Conservation (phyloP, 2,329 filamentous ascomycete genomes). For the Aspergillus japonicus region DNA sequence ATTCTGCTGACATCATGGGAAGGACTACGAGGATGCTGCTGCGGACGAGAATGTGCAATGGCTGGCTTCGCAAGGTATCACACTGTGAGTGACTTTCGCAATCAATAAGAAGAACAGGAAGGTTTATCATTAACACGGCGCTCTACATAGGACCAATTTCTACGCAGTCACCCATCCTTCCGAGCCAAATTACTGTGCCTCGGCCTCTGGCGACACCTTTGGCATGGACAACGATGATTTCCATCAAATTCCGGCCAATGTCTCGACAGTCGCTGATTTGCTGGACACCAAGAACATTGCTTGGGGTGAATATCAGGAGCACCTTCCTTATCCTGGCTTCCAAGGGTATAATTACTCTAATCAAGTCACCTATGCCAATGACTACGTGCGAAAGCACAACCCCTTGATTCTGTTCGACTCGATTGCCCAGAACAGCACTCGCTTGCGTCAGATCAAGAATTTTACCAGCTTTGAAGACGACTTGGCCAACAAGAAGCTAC, state of each 20-base stretch:
- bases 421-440: constrained; percentile 58
- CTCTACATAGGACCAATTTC: constrained; percentile 45
- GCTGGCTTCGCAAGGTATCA: constrained; percentile 54
- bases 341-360: constrained; percentile 64
- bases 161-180: constrained; percentile 69
- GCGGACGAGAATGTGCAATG: constrained; percentile 51
- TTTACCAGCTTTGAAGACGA: constrained; percentile 68
- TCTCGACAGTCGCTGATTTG: constrained; percentile 67
- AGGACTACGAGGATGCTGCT: constrained; percentile 61
- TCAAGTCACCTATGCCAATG: constrained; percentile 58
- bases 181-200: constrained; percentile 72
- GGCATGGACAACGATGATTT: constrained; percentile 69
- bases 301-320: constrained; percentile 75
- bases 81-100: constrained; percentile 39
- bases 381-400: constrained; percentile 84
- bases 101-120: background rate
- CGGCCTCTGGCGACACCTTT: constrained; percentile 69
- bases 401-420: constrained; percentile 64
- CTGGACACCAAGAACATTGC: constrained; percentile 64
- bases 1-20: constrained; percentile 26
- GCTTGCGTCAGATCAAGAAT: constrained; percentile 72
- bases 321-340: constrained; percentile 73
- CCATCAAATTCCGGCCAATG: constrained; percentile 57
- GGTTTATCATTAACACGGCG: background rate
- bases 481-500: constrained; percentile 60